Conservation (phyloP, 257 asterid species). For the Anisodus tanguticus region DNA sequence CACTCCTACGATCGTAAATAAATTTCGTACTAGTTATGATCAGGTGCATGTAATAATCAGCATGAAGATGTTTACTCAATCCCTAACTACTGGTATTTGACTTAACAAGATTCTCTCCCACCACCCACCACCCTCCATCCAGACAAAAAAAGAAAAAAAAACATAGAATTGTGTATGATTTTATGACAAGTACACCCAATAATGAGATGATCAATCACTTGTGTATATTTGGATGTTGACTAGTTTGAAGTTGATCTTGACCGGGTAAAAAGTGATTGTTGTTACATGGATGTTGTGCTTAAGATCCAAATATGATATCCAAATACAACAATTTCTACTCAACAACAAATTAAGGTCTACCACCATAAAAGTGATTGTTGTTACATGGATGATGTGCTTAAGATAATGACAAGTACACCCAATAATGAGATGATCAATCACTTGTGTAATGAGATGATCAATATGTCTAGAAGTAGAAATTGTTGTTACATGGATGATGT, state of each 20-base stretch:
- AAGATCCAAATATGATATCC: too few relatives aligned
- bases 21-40: not conserved
- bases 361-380: too few relatives aligned
- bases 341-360: too few relatives aligned
- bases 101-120: not conserved
- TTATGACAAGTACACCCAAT: not conserved
- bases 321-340: too few relatives aligned
- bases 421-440: not conserved
- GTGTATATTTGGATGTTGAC: not conserved
- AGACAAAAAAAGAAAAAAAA: not conserved
- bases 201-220: not conserved
- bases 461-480: not conserved
- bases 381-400: too few relatives aligned
- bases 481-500: not conserved
- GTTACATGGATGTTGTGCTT: not conserved
- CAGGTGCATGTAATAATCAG: conserved; percentile 2
- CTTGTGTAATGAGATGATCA: not conserved
- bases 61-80: conserved; percentile 19
- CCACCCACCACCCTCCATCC: not conserved
- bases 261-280: not conserved
- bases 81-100: not conserved
- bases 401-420: not conserved
- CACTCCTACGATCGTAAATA: not conserved
- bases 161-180: not conserved
- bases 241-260: not conserved